A percentile compares a stretch with the other conserved stretches of the same genome.
Conservation (phyloP, 2,329 filamentous ascomycete genomes). For the Trichoderma oligosporum region DNA sequence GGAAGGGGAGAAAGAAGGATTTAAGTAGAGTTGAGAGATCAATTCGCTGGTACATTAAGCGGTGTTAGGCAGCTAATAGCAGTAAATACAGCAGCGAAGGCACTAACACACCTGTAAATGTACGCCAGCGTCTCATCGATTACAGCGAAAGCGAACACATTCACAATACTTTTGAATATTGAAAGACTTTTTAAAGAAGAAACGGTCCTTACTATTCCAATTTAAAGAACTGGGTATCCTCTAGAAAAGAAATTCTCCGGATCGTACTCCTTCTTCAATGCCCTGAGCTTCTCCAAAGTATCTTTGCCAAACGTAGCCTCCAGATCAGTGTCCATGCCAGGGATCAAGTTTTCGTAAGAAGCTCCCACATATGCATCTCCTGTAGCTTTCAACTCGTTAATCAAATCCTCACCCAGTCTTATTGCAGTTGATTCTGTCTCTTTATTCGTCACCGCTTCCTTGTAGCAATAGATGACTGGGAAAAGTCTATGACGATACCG, state of each 20-base stretch:
- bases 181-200: too few species aligned
- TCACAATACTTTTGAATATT: too few species aligned
- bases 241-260: slow-evolving; percentile 7
- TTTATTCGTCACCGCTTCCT: neutral
- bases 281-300: neutral
- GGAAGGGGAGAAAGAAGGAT: too few species aligned
- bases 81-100: too few species aligned
- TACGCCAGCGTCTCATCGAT: too few species aligned
- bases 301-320: slow-evolving; percentile 2
- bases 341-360: slow-evolving; percentile 2
- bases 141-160: too few species aligned
- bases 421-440: neutral
- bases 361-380: neutral
- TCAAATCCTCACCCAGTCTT: neutral
- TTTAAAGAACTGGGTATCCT: neutral
- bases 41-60: too few species aligned
- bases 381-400: neutral
- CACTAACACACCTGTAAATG: too few species aligned
- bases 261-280: slow-evolving; percentile 6
- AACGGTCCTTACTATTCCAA: too few species aligned
- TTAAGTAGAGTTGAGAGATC: too few species aligned
- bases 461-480: neutral
- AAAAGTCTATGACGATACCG: slow-evolving; percentile 9
- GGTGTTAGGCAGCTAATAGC: too few species aligned
- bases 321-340: neutral